Conservation (phyloP, 106 monocot genomes). For the Posidonia australis region DNA sequence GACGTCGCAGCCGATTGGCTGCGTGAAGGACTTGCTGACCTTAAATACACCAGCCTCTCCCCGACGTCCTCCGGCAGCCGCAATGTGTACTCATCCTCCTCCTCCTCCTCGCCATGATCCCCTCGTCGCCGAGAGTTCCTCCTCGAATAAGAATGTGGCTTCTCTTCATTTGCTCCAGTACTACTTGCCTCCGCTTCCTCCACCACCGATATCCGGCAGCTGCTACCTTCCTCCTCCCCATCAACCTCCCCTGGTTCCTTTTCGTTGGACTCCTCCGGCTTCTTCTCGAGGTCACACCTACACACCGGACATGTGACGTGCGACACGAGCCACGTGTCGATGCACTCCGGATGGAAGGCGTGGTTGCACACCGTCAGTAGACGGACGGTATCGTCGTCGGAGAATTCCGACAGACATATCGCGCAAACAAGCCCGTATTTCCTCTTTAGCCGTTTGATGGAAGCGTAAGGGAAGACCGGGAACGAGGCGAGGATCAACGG, state of each 20-base stretch:
- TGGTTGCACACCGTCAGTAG: slow-evolving; percentile 11
- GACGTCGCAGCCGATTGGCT: no score
- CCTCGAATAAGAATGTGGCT: no score
- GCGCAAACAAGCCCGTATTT: slow-evolving; percentile 10
- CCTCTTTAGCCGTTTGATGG: slow-evolving; percentile 4
- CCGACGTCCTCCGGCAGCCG: slow-evolving; percentile 5
- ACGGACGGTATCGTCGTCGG: slow-evolving; percentile 6
- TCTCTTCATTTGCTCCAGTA: neutral
- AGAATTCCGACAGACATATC: slow-evolving; percentile 13
- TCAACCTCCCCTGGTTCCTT: neutral
- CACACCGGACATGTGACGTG: slow-evolving; percentile 16
- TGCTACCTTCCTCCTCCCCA: neutral
- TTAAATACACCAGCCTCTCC: slow-evolving; percentile 1
- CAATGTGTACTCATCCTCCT: slow-evolving; percentile 4
- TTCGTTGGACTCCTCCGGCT: neutral
- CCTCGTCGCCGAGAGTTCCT: neutral
- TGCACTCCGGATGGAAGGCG: slow-evolving; percentile 18
- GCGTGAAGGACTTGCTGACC: neutral
- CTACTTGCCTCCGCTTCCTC: neutral
- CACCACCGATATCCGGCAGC: neutral
- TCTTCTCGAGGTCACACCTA: slow-evolving; percentile 8
- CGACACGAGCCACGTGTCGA: slow-evolving; percentile 12
- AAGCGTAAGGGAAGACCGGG: slow-evolving; percentile 6
- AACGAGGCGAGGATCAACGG: slow-evolving; percentile 1
- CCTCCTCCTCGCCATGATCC: neutral